phyloP scores from a whole-genome alignment of 257 asterid species.

The Solanum sejunctum region DNA sequence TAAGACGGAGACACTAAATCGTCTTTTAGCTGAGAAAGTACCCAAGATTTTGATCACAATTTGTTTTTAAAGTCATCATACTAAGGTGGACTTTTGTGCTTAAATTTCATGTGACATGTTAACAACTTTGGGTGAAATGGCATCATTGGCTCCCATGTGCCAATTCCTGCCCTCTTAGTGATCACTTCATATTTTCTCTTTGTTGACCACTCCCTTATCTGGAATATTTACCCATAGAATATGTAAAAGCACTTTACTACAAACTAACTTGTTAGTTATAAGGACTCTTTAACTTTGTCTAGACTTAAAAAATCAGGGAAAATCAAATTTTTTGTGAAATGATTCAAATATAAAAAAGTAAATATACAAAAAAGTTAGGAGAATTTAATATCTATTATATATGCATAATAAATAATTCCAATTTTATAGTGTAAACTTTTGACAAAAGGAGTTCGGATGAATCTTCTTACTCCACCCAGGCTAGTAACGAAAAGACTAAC shows the following conservation, averaged over 20 bases:
- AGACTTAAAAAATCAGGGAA: too few relatives aligned
- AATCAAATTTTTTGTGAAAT: background rate
- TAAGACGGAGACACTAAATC: too few relatives aligned
- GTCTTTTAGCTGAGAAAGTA: background rate
- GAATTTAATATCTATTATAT: background rate
- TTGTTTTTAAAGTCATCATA: background rate
- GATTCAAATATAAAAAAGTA: background rate
- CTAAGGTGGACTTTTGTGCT: background rate
- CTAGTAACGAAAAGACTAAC: background rate
- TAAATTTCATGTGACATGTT: background rate
- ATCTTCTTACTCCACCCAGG: background rate
- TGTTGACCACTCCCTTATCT: background rate
- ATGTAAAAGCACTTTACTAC: background rate
- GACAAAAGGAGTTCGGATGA: background rate
- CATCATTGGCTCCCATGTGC: conserved; percentile 4
- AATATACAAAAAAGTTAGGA: background rate
- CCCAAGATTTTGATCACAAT: background rate
- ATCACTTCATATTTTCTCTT: background rate
- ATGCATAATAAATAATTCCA: background rate
- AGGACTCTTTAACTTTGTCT: background rate
- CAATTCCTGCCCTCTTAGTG: background rate
- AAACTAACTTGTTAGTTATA: background rate
- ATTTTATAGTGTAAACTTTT: background rate
- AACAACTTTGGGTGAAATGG: background rate
- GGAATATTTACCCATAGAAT: background rate